These are phyloP conservation scores for Paratinospora sagittata DNA, from an alignment of 164 flowering plant genomes.

Conservation along the genomic window DNA sequence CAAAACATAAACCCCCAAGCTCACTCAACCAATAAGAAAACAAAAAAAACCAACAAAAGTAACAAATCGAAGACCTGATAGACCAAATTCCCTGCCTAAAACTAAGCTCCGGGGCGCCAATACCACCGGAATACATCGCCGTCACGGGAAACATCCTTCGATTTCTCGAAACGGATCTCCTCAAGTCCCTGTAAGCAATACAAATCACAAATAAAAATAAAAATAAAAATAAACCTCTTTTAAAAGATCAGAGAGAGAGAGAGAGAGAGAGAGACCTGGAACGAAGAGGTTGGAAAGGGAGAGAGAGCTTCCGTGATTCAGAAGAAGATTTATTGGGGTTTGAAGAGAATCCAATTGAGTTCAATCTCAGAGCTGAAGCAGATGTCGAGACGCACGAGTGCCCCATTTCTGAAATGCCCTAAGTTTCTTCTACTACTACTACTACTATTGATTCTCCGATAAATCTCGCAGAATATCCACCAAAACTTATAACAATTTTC, in stretches of 20 bases:
- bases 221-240: no score
- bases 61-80: neutral
- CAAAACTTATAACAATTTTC: no score
- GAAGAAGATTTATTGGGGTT: slow-evolving; percentile 25
- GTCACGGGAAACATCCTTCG: neutral
- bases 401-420: slow-evolving; percentile 12
- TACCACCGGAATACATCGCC: neutral
- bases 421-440: no score
- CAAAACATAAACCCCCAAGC: neutral
- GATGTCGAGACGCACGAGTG: slow-evolving; percentile 27
- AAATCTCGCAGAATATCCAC: no score
- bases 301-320: slow-evolving; percentile 26
- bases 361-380: slow-evolving; percentile 37
- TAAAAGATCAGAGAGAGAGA: neutral
- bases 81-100: no score
- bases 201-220: neutral
- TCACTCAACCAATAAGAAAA: neutral
- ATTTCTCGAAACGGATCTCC: slow-evolving; percentile 26
- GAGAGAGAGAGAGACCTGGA: slow-evolving; percentile 28
- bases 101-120: neutral
- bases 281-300: slow-evolving; percentile 33
- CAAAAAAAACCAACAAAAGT: neutral
- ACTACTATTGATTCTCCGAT: no score
- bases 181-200: slow-evolving; percentile 28
- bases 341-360: slow-evolving; percentile 26